Conservation (phyloP, 2,329 filamentous ascomycete species). For the Aureobasidium pullulans region DNA sequence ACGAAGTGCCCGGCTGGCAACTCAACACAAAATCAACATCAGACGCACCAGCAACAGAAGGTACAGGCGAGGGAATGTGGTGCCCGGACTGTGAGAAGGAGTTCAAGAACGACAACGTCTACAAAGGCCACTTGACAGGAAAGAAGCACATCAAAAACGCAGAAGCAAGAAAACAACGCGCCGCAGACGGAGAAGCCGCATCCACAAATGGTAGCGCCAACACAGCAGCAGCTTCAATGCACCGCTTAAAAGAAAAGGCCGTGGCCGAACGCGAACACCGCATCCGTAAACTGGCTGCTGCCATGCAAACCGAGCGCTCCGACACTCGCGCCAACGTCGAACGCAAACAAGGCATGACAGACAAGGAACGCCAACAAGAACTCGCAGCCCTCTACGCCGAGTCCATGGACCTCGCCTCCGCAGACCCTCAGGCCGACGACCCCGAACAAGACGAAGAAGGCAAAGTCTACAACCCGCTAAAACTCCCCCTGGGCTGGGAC, state of each 20-base stretch:
- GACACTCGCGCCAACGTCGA: conserved; percentile 94
- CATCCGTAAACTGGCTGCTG: conserved; percentile 68
- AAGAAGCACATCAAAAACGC: conserved; percentile 90
- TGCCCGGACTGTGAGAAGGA: conserved; percentile 89
- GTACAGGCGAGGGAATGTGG: conserved; percentile 66
- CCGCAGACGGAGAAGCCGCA: conserved; percentile 22
- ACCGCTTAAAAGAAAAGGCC: conserved; percentile 73
- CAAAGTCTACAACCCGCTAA: conserved; percentile 92
- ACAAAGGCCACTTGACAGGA: conserved; percentile 78
- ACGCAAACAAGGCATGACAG: conserved; percentile 94
- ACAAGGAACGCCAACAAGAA: conserved; percentile 89
- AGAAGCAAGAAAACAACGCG: conserved; percentile 49
- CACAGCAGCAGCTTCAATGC: conserved; percentile 17
- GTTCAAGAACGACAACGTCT: conserved; percentile 92
- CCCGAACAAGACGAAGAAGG: conserved; percentile 62
- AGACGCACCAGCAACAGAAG: conserved; percentile 41
- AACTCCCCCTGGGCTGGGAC: conserved; percentile 93
- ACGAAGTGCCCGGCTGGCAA: conserved; percentile 73
- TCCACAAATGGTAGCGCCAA: conserved; percentile 15
- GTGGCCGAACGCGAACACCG: conserved; percentile 85
- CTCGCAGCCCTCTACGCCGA: conserved; percentile 76
- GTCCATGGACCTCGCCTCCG: conserved; percentile 19
- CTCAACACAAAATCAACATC: conserved; percentile 24
- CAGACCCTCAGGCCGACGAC: conserved; percentile 37
- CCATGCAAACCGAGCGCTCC: conserved; percentile 79